Percentiles rank a stretch among this genome's conserved stretches.
Conservation (phyloP, 1,139 yeast species). For the Magnusiomyces tetraspermus region DNA sequence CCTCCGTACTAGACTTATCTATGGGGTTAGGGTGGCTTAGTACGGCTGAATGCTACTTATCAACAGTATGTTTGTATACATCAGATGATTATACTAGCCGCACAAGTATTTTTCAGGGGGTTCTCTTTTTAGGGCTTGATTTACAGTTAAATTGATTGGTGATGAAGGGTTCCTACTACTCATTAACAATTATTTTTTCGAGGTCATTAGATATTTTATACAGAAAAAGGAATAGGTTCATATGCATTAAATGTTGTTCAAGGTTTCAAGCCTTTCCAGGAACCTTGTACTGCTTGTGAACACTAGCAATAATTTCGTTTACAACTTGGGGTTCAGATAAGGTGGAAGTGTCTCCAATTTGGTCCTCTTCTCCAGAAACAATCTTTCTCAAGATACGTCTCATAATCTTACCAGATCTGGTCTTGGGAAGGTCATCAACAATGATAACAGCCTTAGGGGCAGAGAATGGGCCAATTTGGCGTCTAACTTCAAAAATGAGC, state of each 20-base stretch:
- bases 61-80: too few species aligned
- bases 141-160: too few species aligned
- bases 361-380: slow-evolving; percentile 73
- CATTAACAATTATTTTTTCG: too few species aligned
- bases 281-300: slow-evolving; percentile 18
- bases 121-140: too few species aligned
- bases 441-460: slow-evolving; percentile 79
- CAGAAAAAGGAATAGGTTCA: neutral
- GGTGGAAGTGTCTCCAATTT: slow-evolving; percentile 78
- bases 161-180: too few species aligned
- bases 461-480: slow-evolving; percentile 86
- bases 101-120: too few species aligned
- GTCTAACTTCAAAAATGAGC: slow-evolving; percentile 68
- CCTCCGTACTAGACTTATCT: too few species aligned
- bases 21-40: too few species aligned
- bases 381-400: slow-evolving; percentile 87
- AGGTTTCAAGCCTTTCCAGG: neutral
- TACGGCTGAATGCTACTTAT: too few species aligned
- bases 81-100: too few species aligned
- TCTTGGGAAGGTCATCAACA: slow-evolving; percentile 81
- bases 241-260: neutral
- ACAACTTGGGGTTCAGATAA: slow-evolving; percentile 76
- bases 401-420: slow-evolving; percentile 92
- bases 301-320: slow-evolving; percentile 46
- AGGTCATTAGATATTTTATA: neutral